phyloP scores from a whole-genome alignment of 805 yeast genomes.

The Scheffersomyces amazonensis region DNA sequence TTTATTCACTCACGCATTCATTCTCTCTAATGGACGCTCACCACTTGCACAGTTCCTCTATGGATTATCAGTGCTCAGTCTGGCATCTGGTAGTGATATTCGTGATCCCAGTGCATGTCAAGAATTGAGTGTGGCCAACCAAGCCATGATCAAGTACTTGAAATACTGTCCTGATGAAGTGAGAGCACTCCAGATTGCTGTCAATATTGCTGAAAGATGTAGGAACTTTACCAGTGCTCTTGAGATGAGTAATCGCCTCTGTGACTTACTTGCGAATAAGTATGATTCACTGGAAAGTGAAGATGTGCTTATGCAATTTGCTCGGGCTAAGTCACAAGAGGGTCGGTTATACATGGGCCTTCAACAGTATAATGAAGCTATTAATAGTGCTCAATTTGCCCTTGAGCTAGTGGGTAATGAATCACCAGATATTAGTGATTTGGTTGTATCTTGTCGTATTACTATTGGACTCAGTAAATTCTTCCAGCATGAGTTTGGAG shows the following conservation, averaged over 20 bases:
- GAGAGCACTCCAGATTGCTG: conserved; percentile 54
- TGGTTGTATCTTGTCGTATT: conserved; percentile 56
- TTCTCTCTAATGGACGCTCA: conserved; percentile 70
- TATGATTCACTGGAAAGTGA: conserved; percentile 58
- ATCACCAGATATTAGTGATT: conserved; percentile 21
- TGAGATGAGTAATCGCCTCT: conserved; percentile 43
- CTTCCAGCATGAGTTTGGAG: conserved; percentile 60
- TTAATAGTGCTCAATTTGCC: conserved; percentile 58
- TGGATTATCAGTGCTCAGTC: conserved; percentile 55
- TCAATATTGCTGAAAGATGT: conserved; percentile 65
- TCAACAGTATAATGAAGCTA: conserved; percentile 52
- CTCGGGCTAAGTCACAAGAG: conserved; percentile 61
- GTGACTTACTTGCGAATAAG: conserved; percentile 47
- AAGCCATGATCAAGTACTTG: conserved; percentile 64
- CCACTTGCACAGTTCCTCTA: conserved; percentile 69
- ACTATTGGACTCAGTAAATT: conserved; percentile 72
- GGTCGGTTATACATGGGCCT: conserved; percentile 70
- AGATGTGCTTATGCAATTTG: conserved; percentile 46
- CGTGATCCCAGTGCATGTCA: conserved; percentile 59
- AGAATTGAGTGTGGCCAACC: conserved; percentile 62
- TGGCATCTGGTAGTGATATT: conserved; percentile 42
- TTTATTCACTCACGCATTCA: conserved; percentile 74
- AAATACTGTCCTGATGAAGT: conserved; percentile 59
- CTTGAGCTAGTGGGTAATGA: conserved; percentile 46
- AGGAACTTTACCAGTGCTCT: conserved; percentile 58